A percentile compares a stretch with the other conserved stretches of the same genome.
These are phyloP conservation scores for Globisporangium nunn DNA, from an alignment of 352 stramenopile genomes.

Conservation along the genomic window DNA sequence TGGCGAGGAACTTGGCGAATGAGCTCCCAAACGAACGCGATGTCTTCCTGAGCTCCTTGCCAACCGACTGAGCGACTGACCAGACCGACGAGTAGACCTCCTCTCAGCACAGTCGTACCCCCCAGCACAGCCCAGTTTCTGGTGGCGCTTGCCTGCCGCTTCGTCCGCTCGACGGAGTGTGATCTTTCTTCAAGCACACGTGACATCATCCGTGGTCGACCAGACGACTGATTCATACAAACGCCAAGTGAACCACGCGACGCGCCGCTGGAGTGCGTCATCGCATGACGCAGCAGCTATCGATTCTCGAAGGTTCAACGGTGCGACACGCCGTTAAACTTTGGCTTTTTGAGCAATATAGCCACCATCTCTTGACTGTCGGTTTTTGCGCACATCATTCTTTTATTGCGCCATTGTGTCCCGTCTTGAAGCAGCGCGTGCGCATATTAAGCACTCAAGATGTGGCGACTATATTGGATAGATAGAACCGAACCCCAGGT, in stretches of 20 bases:
- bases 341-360: not conserved
- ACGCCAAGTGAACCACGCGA: not conserved
- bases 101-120: not conserved
- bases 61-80: not conserved
- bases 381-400: too few species aligned
- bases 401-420: too few species aligned
- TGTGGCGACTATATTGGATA: too few species aligned
- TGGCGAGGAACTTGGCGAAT: conserved; percentile 11
- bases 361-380: too few species aligned
- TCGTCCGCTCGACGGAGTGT: not conserved
- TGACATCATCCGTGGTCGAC: conserved; percentile 1
- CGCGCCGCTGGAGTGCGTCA: not conserved
- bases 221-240: not conserved
- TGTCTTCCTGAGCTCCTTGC: not conserved
- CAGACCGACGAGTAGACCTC: not conserved
- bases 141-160: not conserved
- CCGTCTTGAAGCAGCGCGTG: too few species aligned
- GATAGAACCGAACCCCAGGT: too few species aligned
- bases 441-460: too few species aligned
- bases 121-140: not conserved
- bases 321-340: not conserved
- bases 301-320: not conserved
- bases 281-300: not conserved
- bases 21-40: not conserved
- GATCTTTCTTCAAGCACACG: not conserved